A percentile compares a stretch with the other conserved stretches of the same genome.
Conservation (phyloP, 2,329 filamentous ascomycete species). For the Penicillium sp. region DNA sequence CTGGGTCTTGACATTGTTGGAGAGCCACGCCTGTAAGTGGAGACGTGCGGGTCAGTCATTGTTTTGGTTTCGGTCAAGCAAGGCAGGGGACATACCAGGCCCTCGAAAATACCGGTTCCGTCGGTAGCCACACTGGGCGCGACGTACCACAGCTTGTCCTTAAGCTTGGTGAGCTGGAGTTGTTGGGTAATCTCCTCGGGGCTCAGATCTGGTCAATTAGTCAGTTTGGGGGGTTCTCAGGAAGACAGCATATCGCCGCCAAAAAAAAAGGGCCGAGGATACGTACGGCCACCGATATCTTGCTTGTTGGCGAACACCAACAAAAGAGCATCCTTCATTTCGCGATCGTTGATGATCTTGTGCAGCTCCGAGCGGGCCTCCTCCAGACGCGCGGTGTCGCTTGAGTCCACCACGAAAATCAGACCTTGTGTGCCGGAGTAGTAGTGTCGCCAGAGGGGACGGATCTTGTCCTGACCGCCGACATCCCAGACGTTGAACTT, state of each 20-base stretch:
- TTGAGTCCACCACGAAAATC: constrained; percentile 98
- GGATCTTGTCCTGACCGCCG: constrained; percentile 98
- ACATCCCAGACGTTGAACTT: constrained; percentile 99
- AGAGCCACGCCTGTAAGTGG: constrained; percentile 67
- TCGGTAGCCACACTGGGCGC: constrained; percentile 82
- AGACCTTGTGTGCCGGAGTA: constrained; percentile 95
- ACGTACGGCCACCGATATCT: constrained; percentile 79
- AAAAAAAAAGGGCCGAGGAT: not conserved
- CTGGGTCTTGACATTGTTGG: constrained; percentile 75
- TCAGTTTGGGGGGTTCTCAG: constrained; percentile 16
- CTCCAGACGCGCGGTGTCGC: constrained; percentile 86
- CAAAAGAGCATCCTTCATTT: constrained; percentile 94
- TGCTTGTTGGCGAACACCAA: constrained; percentile 99
- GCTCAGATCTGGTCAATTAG: constrained; percentile 66
- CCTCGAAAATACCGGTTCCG: constrained; percentile 79
- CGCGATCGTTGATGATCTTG: constrained; percentile 95
- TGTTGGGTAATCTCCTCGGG: constrained; percentile 79
- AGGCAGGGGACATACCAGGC: constrained; percentile 59
- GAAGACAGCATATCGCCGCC: not conserved
- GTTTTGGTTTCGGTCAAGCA: constrained; percentile 8
- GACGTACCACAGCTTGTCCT: constrained; percentile 84
- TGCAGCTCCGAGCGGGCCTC: constrained; percentile 93
- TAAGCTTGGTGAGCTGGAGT: constrained; percentile 75
- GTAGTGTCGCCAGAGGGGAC: constrained; percentile 96
- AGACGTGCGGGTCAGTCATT: constrained; percentile 21